Evolutionary conservation across 805 yeast species (phyloP), one percentile per base, ranked within the genome.

Genomic region (Yarrowia sp.): DNA sequence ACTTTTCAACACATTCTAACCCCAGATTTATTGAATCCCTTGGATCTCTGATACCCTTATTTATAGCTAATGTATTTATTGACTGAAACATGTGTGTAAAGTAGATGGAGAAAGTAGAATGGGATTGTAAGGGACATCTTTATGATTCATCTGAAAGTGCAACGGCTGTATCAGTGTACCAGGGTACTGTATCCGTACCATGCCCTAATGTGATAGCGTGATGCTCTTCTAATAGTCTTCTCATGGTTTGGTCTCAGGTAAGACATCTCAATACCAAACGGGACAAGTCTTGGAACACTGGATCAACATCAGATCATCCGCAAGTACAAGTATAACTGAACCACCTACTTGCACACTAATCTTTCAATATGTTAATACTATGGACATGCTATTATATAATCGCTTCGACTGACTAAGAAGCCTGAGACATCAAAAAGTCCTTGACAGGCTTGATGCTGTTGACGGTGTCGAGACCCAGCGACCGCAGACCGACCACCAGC

Each of bases 401-500:
- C 29, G 10, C 29, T 12, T 27, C 29, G 29, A 27, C 7, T 19
- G 19, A 12, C 14, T 22, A 55, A 4, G 83, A 76, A 12, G 85
- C 81, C 58, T 79, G 81, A 25, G 80, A 74, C 68, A 90, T 83
- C 81, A 93, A 81, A 55, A 84, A 69, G 65, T 85, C 84, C 74
- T 93, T 93, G 56, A 90, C 72, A 62, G 84, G 80, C 2, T 81
- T 83, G 29, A 89, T 65, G 47, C 77, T 77, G 72, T 93, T 87
- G 41, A 91, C 78, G 0, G 84, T 66, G 63, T 84, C 84, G 67
- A 93, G 80, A 0, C 99, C 99, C 24, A 85, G 67, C 0, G 93
- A 82, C 68, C 98, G 79, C 31, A 85, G 74, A 42, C 82, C 80
- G 29, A 92, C 97, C 4, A 93, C 67, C 0, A 97, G 96, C 46